Evolutionary conservation across 2,329 filamentous ascomycete species (phyloP), one percentile per base, ranked within the genome.

Genomic region (Colletotrichum trifolii): DNA sequence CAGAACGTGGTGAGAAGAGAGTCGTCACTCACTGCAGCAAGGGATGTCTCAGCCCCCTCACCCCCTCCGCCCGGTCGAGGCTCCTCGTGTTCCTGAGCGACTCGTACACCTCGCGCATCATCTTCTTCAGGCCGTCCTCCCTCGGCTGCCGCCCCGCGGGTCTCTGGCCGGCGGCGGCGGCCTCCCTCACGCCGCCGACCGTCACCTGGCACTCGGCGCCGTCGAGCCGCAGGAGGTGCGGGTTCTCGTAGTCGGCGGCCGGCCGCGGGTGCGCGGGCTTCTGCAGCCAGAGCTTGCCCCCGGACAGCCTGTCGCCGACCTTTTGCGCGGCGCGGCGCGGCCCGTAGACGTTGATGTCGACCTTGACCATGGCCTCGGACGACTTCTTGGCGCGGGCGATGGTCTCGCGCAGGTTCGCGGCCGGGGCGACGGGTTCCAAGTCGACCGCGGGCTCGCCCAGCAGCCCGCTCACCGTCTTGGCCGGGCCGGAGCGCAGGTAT

Each of bases 311-410:
- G 2, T 71, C 60, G 0, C 77, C 78, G 17, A 78, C 66, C 2
- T 58, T 12, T 0, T 54, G 57, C 2, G 68, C 69, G 2, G 58
- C 15, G 4, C 42, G n/a, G 2, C 58, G 58, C 0, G 73, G 73
- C 0, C 78, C 78, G 60, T 79, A 80, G 1, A 80, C 60, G 47
- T 79, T 77, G 54, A 80, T 75, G 55, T 78, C 72, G 1, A 79
- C 68, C 42, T 70, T 68, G 13, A 74, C 70, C 35, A 74, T 68
- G 2, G 75, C 73, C 1, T 77, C 73, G 3, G 64, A 48, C 0
- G 73, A 46, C 60, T 74, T 75, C 9, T 64, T 70, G 2, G 70
- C 69, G 6, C 67, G 68, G 13, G 54, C 57, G 12, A 77, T 74
- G 15, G 63, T 68, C 2, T 73, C 69, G 8, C 67, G 65, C 1